phyloP scores from a whole-genome alignment of 2,329 filamentous ascomycete genomes.

The Aspergillus ustus region DNA sequence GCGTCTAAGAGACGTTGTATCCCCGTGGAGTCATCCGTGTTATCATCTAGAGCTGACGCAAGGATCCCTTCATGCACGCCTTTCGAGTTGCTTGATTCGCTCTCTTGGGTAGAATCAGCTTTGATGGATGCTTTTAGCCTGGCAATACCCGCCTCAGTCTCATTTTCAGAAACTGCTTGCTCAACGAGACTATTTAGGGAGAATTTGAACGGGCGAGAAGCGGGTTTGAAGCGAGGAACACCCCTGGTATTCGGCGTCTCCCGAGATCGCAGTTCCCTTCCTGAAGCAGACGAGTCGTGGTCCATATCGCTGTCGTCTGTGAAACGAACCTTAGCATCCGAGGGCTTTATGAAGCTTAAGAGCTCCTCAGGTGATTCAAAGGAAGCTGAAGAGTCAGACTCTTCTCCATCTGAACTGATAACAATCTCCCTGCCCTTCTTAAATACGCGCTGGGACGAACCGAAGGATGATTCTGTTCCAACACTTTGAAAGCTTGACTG shows the following conservation, averaged over 20 bases:
- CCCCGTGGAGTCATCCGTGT: constrained; percentile 48
- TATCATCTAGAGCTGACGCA: constrained; percentile 49
- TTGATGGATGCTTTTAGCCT: constrained; percentile 37
- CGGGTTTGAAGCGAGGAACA: constrained; percentile 6
- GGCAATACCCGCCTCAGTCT: constrained; percentile 58
- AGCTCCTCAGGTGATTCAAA: constrained; percentile 61
- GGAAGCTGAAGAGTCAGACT: constrained; percentile 61
- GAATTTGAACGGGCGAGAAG: constrained; percentile 61
- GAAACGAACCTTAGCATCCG: constrained; percentile 10
- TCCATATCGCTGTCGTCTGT: constrained; percentile 19
- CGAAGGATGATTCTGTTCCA: constrained; percentile 28
- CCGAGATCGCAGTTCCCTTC: constrained; percentile 20
- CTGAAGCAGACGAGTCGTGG: constrained; percentile 11
- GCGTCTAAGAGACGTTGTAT: constrained; percentile 59
- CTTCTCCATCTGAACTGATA: constrained; percentile 73
- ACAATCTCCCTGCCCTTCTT: constrained; percentile 61
- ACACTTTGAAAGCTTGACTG: constrained; percentile 28
- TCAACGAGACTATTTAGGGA: constrained; percentile 66
- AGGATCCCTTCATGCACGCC: constrained; percentile 46
- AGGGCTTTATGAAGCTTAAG: constrained; percentile 34
- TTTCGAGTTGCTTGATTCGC: constrained; percentile 12
- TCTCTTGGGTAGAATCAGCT: background rate
- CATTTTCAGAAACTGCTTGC: constrained; percentile 63
- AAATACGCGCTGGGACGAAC: constrained; percentile 56
- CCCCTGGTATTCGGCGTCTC: constrained; percentile 26